These are phyloP conservation scores for Acanthamoeba lenticulata DNA, from an alignment of 208 protist species.

Conservation along the genomic window DNA sequence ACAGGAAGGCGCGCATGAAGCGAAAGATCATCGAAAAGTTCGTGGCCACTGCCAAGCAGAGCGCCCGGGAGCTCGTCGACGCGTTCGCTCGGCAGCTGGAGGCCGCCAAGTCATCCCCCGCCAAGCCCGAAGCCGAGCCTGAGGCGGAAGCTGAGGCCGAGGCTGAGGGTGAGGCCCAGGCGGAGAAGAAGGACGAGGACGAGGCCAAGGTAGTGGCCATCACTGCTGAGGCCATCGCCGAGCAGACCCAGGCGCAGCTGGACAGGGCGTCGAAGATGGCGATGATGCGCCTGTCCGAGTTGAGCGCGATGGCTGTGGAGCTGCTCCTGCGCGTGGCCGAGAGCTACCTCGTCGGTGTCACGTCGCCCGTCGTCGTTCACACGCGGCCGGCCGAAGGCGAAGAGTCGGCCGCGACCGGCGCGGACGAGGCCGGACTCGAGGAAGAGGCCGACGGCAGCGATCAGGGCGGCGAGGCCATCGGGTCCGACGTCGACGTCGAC, in stretches of 20 bases:
- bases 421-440: background rate
- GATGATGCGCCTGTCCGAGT: slow-evolving; percentile 14
- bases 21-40: slow-evolving; percentile 32
- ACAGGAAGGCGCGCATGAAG: slow-evolving; percentile 23
- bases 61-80: background rate
- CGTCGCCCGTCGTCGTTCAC: background rate
- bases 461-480: background rate
- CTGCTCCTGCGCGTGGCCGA: background rate
- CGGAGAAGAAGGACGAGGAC: background rate
- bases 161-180: no score
- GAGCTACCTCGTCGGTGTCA: slow-evolving; percentile 9
- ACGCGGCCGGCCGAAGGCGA: background rate
- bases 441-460: background rate
- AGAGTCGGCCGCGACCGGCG: background rate
- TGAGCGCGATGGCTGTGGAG: background rate
- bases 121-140: no score
- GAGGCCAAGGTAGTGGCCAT: no score
- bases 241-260: background rate
- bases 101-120: no score
- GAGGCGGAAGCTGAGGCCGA: no score
- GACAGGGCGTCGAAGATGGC: background rate
- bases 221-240: background rate
- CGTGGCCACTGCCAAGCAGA: background rate
- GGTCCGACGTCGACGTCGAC: no score
- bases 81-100: background rate